phyloP scores from a whole-genome alignment of 2,329 filamentous ascomycete genomes.

The Thelonectria discophora region DNA sequence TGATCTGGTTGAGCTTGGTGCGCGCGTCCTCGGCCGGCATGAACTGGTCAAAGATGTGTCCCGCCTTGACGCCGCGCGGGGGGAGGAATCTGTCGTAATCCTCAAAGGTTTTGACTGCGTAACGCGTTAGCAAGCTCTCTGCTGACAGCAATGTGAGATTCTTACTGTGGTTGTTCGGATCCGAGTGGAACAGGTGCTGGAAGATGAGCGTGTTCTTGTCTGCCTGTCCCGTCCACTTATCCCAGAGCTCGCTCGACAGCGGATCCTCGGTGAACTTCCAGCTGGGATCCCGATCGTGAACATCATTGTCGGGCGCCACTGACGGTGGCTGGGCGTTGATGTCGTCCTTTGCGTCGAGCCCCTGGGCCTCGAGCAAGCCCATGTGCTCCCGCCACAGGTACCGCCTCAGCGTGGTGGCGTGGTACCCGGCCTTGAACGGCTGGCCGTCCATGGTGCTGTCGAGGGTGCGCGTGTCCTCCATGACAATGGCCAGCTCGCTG shows the following conservation, averaged over 20 bases:
- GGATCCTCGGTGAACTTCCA: conserved; percentile 77
- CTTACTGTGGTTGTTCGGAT: conserved; percentile 85
- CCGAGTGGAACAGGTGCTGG: conserved; percentile 83
- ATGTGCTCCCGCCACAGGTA: conserved; percentile 93
- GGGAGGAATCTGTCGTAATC: conserved; percentile 86
- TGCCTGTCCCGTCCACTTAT: conserved; percentile 74
- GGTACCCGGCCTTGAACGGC: conserved; percentile 79
- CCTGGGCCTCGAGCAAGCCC: conserved; percentile 79
- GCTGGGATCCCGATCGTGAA: conserved; percentile 65
- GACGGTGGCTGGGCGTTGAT: conserved; percentile 78
- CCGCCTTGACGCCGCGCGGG: conserved; percentile 75
- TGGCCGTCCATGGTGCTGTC: conserved; percentile 81
- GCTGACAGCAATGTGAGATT: conserved; percentile 7
- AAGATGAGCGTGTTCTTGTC: conserved; percentile 78
- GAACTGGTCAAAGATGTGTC: conserved; percentile 86
- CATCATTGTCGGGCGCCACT: conserved; percentile 71
- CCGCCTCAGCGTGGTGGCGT: conserved; percentile 81
- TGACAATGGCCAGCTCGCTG: conserved; percentile 87
- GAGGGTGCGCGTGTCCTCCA: conserved; percentile 81
- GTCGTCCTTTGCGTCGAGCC: conserved; percentile 72
- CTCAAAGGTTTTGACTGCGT: conserved; percentile 80
- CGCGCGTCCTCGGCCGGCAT: conserved; percentile 77
- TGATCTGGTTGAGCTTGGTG: conserved; percentile 78
- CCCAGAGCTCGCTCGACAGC: conserved; percentile 71
- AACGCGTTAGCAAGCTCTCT: conserved; percentile 23